Percentiles rank a stretch among this genome's conserved stretches.
Conservation (phyloP, 129 eudicot genomes). For the Rutidosis leptorrhynchoides region DNA sequence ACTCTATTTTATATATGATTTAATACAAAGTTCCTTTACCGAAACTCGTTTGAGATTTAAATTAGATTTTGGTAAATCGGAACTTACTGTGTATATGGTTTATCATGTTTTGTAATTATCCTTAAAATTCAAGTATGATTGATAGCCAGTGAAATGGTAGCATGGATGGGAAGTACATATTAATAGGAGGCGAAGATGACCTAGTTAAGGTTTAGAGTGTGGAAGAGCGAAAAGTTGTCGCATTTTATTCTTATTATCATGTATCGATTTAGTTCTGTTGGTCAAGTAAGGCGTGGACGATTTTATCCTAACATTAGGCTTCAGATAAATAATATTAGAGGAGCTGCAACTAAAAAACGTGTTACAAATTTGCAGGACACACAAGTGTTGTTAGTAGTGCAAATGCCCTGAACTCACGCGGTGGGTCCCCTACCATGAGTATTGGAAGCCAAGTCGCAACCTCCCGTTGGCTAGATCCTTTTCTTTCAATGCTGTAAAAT, state of each 20-base stretch:
- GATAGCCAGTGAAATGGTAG: slow-evolving; percentile 46
- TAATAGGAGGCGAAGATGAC: slow-evolving; percentile 98
- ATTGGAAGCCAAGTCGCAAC: neutral
- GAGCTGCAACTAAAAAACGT: no score
- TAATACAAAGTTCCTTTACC: slow-evolving; percentile 5
- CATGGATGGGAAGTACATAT: slow-evolving; percentile 86
- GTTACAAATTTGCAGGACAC: no score
- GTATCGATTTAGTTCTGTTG: slow-evolving; percentile 95
- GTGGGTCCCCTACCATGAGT: no score
- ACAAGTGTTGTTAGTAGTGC: no score
- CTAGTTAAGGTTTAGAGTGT: slow-evolving; percentile 98
- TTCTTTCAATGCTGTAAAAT: no score
- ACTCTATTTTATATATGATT: neutral
- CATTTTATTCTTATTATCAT: slow-evolving; percentile 90
- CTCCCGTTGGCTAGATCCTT: neutral
- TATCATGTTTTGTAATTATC: neutral
- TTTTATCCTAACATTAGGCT: neutral
- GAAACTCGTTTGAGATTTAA: neutral
- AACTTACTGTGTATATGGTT: neutral
- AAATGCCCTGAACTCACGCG: no score
- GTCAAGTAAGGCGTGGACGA: slow-evolving; percentile 56
- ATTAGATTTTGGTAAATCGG: neutral
- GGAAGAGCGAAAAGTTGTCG: slow-evolving; percentile 90
- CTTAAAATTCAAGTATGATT: slow-evolving; percentile 18
- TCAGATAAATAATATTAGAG: neutral